phyloP scores from a whole-genome alignment of 2,329 filamentous ascomycete genomes.

The Hyphodiscus sp. region DNA sequence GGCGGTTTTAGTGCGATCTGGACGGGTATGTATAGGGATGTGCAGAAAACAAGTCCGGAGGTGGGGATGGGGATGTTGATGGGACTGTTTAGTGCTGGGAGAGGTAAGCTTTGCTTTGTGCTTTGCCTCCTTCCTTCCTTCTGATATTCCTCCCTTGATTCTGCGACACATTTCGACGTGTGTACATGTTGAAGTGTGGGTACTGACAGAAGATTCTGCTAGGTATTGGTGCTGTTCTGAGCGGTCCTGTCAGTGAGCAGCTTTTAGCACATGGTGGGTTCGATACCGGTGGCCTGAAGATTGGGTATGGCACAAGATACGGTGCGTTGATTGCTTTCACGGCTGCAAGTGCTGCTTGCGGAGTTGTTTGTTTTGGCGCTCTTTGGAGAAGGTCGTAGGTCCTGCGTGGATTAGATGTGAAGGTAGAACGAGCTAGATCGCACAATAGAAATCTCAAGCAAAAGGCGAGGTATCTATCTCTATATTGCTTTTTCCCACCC shows the following conservation, averaged over 20 bases:
- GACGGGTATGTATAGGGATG: constrained; percentile 30
- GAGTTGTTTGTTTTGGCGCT: constrained; percentile 18
- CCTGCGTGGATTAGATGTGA: too few relatives aligned
- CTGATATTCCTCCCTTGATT: too few relatives aligned
- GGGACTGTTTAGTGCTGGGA: constrained; percentile 48
- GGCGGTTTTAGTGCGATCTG: constrained; percentile 47
- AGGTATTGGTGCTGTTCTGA: constrained; percentile 49
- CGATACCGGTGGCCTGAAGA: constrained; percentile 11
- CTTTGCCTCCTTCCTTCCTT: too few relatives aligned
- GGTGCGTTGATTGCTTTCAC: constrained; percentile 49
- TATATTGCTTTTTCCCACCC: too few relatives aligned
- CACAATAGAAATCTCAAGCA: too few relatives aligned
- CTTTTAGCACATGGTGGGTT: constrained; percentile 41
- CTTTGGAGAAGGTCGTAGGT: background rate
- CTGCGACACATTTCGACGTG: too few relatives aligned
- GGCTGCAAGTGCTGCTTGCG: constrained; percentile 43
- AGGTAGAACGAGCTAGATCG: too few relatives aligned
- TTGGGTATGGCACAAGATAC: constrained; percentile 44
- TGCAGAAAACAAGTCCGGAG: constrained; percentile 8
- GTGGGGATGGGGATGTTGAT: constrained; percentile 29
- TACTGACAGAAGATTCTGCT: too few relatives aligned
- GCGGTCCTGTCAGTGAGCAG: constrained; percentile 49
- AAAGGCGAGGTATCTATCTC: too few relatives aligned
- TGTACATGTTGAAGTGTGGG: too few relatives aligned
- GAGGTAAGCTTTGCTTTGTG: constrained; percentile 39